Evolutionary conservation across 2,329 filamentous ascomycete genomes (phyloP).

Genomic region (Lachnellula occidentalis): DNA sequence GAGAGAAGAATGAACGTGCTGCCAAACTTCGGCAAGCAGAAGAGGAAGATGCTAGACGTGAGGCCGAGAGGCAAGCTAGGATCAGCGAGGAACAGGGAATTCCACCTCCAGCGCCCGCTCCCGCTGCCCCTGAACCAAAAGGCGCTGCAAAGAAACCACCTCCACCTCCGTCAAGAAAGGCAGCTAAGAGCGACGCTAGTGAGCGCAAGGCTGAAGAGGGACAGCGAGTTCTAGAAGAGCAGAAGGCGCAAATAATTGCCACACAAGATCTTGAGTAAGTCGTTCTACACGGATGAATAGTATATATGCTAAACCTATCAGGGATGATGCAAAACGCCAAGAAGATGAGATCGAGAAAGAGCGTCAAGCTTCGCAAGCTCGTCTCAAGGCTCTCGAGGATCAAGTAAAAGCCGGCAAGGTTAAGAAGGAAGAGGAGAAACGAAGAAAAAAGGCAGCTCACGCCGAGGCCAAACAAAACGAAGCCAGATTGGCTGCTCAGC

Average conservation of each 20-base stretch:
- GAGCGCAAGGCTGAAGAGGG: slow-evolving; percentile 56
- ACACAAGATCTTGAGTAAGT: slow-evolving; percentile 80
- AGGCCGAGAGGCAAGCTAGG: slow-evolving; percentile 68
- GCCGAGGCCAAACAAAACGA: slow-evolving; percentile 88
- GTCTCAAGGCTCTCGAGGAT: slow-evolving; percentile 84
- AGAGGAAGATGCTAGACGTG: slow-evolving; percentile 85
- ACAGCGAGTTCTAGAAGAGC: slow-evolving; percentile 62
- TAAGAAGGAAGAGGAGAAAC: slow-evolving; percentile 95
- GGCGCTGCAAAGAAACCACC: slow-evolving; percentile 64
- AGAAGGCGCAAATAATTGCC: slow-evolving; percentile 68
- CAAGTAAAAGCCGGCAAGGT: slow-evolving; percentile 90
- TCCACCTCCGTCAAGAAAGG: slow-evolving; percentile 75
- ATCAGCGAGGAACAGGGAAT: slow-evolving; percentile 32
- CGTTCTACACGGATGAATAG: not conserved
- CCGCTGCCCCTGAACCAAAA: slow-evolving; percentile 6
- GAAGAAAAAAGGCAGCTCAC: slow-evolving; percentile 79
- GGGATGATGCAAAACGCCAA: slow-evolving; percentile 66
- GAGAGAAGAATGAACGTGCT: slow-evolving; percentile 81
- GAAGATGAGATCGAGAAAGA: slow-evolving; percentile 78
- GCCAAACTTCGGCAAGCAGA: slow-evolving; percentile 85
- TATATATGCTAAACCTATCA: slow-evolving; percentile 36
- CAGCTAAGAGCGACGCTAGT: slow-evolving; percentile 52
- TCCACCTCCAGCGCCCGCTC: slow-evolving; percentile 22
- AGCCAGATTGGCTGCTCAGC: slow-evolving; percentile 72
- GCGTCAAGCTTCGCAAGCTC: slow-evolving; percentile 73